These are phyloP conservation scores for Ascoidea tarda DNA, from an alignment of 805 yeast genomes.

Conservation along the genomic window DNA sequence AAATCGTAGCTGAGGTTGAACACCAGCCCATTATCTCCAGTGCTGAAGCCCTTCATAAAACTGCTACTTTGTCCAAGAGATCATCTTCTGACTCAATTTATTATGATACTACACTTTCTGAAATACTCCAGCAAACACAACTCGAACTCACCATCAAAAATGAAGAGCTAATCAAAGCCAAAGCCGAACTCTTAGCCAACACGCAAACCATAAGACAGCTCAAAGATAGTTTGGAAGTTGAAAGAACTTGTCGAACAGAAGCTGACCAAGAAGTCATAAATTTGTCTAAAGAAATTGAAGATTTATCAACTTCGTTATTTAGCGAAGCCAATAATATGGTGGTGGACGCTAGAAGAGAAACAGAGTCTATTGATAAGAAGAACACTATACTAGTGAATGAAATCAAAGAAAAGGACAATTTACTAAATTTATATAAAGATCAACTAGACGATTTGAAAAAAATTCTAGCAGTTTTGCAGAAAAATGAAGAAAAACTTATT, in stretches of 20 bases:
- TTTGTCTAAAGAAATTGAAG: conserved; percentile 65
- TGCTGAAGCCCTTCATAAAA: too few relatives aligned
- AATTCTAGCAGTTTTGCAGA: conserved; percentile 38
- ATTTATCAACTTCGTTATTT: conserved; percentile 60
- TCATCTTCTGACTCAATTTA: too few relatives aligned
- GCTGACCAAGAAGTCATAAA: conserved; percentile 48
- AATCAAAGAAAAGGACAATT: conserved; percentile 52
- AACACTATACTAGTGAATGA: conserved; percentile 36
- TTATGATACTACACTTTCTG: too few relatives aligned
- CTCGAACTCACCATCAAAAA: too few relatives aligned
- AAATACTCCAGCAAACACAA: too few relatives aligned
- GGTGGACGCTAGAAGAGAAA: conserved; percentile 55
- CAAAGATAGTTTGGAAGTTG: conserved; percentile 13
- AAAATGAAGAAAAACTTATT: conserved; percentile 17
- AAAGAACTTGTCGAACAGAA: conserved; percentile 22
- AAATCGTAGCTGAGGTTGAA: too few relatives aligned
- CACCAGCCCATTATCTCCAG: too few relatives aligned
- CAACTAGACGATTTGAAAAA: conserved; percentile 56
- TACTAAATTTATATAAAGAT: conserved; percentile 46
- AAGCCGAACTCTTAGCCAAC: too few relatives aligned
- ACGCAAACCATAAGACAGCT: too few relatives aligned
- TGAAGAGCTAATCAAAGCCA: too few relatives aligned
- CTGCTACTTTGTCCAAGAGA: too few relatives aligned
- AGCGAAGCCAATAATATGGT: conserved; percentile 82
- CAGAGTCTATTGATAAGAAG: conserved; percentile 40